Base-by-base conservation (phyloP, 352 stramenopile genomes). In the Pythium dissimile region DNA sequence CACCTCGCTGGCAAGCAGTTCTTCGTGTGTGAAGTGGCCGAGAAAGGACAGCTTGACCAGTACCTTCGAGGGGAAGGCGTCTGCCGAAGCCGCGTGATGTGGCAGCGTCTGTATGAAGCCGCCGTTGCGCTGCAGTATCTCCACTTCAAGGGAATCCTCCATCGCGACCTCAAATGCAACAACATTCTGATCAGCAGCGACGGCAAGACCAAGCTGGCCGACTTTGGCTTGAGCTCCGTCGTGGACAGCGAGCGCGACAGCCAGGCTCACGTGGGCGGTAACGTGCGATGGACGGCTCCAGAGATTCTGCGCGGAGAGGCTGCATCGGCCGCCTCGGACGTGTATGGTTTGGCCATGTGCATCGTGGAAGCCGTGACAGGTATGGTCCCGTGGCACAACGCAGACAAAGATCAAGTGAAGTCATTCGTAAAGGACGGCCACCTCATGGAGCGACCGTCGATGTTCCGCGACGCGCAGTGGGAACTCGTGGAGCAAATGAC, bases 161-260 rank as follows among this genome's bases (percentile, higher is more conserved):
- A 96, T 47, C 76, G 81, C 0, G 81, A 96, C 38, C 71, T 96
- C 15, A 95, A 94, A 64, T 66, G 77, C 12, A 80, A 71, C 28
- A 63, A 56, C 21, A 43, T 63, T 12, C 28, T 63, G 8, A 46
- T 63, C 2, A 46, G 55, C 0, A 86, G 51, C 16, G 44, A 64
- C 9, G 66, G 60, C 0, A 20, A 52, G 11, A 66, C 55, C 2
- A 61, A 66, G 38, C 8, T 75, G 3, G 41, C 62, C 0, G 71
- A 71, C 30, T 75, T 78, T 59, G 71, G 61, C 0, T 52, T 69
- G 15, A 61, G 53, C 16, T 52, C 23, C 9, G 50, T 53, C 13
- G 18, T 28, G 11, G n/a, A 26, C 3, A 28, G 15, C 15, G 18
- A 7, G 5, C 16, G 10, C 38, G 11, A 24, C 5, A 26, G 20